These are phyloP conservation scores for Mycena vulgaris DNA, from an alignment of 768 basidiomycete species.

Conservation along the genomic window DNA sequence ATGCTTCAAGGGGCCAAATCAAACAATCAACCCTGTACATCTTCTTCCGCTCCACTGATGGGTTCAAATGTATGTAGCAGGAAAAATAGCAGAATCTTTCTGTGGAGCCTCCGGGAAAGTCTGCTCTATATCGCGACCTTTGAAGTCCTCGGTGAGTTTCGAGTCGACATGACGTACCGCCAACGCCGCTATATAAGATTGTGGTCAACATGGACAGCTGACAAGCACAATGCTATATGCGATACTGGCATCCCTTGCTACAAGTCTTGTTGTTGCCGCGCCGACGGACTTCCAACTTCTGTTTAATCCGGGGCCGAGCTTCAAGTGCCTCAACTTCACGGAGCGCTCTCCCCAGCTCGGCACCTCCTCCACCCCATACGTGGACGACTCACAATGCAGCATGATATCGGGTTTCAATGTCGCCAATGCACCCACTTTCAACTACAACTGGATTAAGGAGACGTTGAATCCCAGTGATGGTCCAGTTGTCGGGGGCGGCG, in stretches of 20 bases:
- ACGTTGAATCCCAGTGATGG: conserved; percentile 8
- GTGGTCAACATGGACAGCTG: too few species aligned
- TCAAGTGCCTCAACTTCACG: conserved; percentile 15
- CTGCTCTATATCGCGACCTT: background rate
- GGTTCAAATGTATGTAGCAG: too few species aligned
- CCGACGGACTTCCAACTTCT: conserved; percentile 15
- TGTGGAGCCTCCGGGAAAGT: background rate
- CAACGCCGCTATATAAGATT: background rate
- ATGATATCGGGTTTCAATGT: conserved; percentile 9
- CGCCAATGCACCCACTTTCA: conserved; percentile 14
- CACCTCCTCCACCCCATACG: background rate
- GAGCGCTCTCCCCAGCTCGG: conserved; percentile 5
- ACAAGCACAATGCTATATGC: too few species aligned
- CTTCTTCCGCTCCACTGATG: too few species aligned
- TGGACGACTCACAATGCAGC: background rate
- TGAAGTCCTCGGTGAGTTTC: background rate
- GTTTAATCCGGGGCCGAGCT: conserved; percentile 8
- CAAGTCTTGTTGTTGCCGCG: background rate
- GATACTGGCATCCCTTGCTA: too few species aligned
- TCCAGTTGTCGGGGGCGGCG: conserved; percentile 2
- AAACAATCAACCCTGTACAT: too few species aligned
- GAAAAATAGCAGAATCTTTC: too few species aligned
- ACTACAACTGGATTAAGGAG: conserved; percentile 18
- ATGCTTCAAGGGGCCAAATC: too few species aligned
- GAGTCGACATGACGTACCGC: background rate